phyloP scores from a whole-genome alignment of 176 grass and related monocot species.

The Oryza glumipatula region DNA sequence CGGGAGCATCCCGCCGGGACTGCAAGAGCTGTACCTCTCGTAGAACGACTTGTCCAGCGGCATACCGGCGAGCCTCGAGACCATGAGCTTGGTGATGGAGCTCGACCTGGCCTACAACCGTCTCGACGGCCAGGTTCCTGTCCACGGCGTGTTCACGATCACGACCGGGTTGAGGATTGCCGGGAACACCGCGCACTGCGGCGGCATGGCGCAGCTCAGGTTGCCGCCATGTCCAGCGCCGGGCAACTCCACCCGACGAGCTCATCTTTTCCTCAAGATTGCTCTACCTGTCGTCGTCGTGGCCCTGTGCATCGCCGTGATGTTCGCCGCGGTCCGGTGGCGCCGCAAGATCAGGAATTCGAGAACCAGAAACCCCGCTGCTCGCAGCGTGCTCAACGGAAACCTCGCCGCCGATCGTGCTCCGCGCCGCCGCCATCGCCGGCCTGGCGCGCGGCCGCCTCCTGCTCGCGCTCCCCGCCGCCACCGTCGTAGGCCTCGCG shows the following conservation, averaged over 20 bases:
- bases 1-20: constrained; percentile 45
- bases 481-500: too few relatives aligned
- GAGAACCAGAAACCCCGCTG: background rate
- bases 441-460: too few relatives aligned
- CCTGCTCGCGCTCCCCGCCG: too few relatives aligned
- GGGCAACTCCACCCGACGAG: background rate
- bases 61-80: constrained; percentile 8
- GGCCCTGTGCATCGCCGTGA: background rate
- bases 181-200: constrained; percentile 40
- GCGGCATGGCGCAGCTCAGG: background rate
- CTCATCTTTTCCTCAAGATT: background rate
- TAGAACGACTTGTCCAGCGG: constrained; percentile 35
- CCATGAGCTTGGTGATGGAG: background rate
- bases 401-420: too few relatives aligned
- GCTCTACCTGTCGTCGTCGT: background rate
- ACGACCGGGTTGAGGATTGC: constrained; percentile 23
- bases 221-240: background rate
- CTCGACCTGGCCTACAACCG: constrained; percentile 52
- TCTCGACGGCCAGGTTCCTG: constrained; percentile 29
- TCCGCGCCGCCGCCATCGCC: too few relatives aligned
- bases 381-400: background rate
- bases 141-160: constrained; percentile 39
- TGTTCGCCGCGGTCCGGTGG: background rate
- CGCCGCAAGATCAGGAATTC: background rate
- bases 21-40: constrained; percentile 42